A percentile compares a stretch with the other conserved stretches of the same genome.
Evolutionary conservation across 2,329 filamentous ascomycete species (phyloP).

Genomic region (Pseudogymnoascus sp.): DNA sequence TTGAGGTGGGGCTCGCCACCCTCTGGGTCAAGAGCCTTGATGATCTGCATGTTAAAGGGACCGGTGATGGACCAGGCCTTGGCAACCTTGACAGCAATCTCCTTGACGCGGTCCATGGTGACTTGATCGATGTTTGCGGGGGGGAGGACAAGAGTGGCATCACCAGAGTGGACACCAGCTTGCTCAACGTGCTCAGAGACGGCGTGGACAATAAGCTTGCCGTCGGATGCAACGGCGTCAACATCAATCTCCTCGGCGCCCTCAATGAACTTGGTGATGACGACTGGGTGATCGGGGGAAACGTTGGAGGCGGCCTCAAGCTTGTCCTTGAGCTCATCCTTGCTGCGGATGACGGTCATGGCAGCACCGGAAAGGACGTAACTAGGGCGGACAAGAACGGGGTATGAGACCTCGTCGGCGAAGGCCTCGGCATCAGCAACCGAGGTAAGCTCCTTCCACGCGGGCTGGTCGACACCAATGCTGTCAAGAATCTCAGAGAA

Average conservation of each 20-base stretch:
- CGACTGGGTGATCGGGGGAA: slow-evolving; percentile 92
- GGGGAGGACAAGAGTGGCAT: slow-evolving; percentile 88
- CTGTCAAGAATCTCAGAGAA: slow-evolving; percentile 96
- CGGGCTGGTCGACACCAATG: slow-evolving; percentile 93
- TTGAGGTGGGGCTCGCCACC: slow-evolving; percentile 72
- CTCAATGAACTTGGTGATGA: slow-evolving; percentile 98
- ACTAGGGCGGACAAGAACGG: slow-evolving; percentile 85
- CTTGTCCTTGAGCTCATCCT: slow-evolving; percentile 89
- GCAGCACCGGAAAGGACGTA: slow-evolving; percentile 97
- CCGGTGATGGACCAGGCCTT: slow-evolving; percentile 96
- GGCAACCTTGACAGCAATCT: slow-evolving; percentile 91
- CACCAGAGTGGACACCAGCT: slow-evolving; percentile 95
- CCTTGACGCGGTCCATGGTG: slow-evolving; percentile 82
- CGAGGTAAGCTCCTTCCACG: slow-evolving; percentile 94
- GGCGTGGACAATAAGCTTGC: slow-evolving; percentile 82
- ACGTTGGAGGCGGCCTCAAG: slow-evolving; percentile 83
- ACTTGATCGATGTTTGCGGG: slow-evolving; percentile 69
- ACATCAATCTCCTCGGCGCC: slow-evolving; percentile 94
- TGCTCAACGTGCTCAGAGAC: slow-evolving; percentile 95
- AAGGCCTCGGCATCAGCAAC: slow-evolving; percentile 82
- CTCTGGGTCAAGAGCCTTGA: slow-evolving; percentile 75
- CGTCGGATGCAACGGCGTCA: slow-evolving; percentile 80
- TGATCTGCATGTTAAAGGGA: slow-evolving; percentile 99
- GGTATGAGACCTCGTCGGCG: slow-evolving; percentile 77
- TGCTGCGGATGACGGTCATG: slow-evolving; percentile 91